Percentiles rank a stretch among this genome's conserved stretches.
phyloP scores from a whole-genome alignment of 1,284 basidiomycete genomes.

The Trametes polyzona region DNA sequence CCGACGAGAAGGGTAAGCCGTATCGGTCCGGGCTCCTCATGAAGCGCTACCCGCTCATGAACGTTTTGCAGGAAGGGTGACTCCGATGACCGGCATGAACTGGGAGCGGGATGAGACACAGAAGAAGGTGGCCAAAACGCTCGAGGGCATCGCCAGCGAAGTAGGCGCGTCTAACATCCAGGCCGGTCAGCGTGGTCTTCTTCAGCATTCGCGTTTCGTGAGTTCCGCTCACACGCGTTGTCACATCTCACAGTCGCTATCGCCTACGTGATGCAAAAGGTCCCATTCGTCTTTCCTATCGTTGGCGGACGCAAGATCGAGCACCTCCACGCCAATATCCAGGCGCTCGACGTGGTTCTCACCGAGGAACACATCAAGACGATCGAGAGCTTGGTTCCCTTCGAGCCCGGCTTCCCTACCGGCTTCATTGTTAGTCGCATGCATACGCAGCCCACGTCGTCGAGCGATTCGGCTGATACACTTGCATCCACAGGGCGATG shows the following conservation, averaged over 20 bases:
- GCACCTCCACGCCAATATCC: conserved; percentile 27
- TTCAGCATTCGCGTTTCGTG: not conserved
- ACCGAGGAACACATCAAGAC: conserved; percentile 25
- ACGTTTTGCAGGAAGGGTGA: conserved; percentile 12
- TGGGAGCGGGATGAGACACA: conserved; percentile 34
- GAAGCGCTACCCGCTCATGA: not conserved
- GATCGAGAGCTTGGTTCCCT: conserved; percentile 23
- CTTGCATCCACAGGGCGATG: not conserved
- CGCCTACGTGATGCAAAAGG: conserved; percentile 33
- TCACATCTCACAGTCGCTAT: conserved; percentile 18
- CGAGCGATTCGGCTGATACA: not conserved
- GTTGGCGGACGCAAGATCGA: conserved; percentile 33
- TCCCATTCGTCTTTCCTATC: conserved; percentile 30
- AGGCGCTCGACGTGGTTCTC: conserved; percentile 30
- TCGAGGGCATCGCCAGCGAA: conserved; percentile 32
- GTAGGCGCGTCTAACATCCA: conserved; percentile 28
- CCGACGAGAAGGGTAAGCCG: conserved; percentile 26
- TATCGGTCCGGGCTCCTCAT: not conserved
- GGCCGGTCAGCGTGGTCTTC: conserved; percentile 9
- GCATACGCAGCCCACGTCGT: not conserved
- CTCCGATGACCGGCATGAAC: not conserved
- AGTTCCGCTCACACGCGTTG: not conserved
- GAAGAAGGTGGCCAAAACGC: conserved; percentile 26
- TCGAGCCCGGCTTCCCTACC: conserved; percentile 28
- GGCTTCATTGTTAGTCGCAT: conserved; percentile 20